phyloP scores from a whole-genome alignment of 2,329 filamentous ascomycete species.

The Apiospora arundinis region DNA sequence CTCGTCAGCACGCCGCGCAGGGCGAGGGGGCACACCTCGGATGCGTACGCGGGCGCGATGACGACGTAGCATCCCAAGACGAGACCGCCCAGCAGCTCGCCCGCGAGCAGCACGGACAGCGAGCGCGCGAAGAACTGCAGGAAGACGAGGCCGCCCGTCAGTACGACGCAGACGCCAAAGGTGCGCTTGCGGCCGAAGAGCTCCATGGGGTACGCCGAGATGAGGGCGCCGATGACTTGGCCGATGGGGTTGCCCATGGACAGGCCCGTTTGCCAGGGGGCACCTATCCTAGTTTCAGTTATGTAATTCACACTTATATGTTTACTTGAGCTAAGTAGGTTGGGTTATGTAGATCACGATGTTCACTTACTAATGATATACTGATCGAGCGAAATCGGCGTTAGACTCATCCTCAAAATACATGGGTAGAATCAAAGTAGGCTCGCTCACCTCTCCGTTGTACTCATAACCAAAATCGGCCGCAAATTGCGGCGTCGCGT shows the following conservation, averaged over 20 bases:
- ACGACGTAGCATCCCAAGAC: slow-evolving; percentile 68
- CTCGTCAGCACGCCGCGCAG: slow-evolving; percentile 64
- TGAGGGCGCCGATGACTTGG: slow-evolving; percentile 61
- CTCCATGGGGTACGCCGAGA: slow-evolving; percentile 55
- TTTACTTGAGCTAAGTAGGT: neutral
- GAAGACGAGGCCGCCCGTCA: slow-evolving; percentile 62
- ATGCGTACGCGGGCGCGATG: slow-evolving; percentile 64
- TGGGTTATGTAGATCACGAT: neutral
- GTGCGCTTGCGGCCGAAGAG: slow-evolving; percentile 52
- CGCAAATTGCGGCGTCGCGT: slow-evolving; percentile 46
- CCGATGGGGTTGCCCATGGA: slow-evolving; percentile 63
- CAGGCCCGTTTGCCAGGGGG: slow-evolving; percentile 54
- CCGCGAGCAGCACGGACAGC: slow-evolving; percentile 61
- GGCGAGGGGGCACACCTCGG: slow-evolving; percentile 64
- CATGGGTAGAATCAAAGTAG: no score
- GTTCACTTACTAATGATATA: slow-evolving; percentile 42
- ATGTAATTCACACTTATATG: neutral
- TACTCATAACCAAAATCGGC: slow-evolving; percentile 41
- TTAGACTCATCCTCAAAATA: neutral
- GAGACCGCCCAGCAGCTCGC: slow-evolving; percentile 66
- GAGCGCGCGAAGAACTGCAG: slow-evolving; percentile 68
- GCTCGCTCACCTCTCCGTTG: slow-evolving; percentile 38
- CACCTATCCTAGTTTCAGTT: slow-evolving; percentile 39
- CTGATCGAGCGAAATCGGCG: slow-evolving; percentile 20
- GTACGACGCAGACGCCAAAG: slow-evolving; percentile 49